Conservation (phyloP, 2,329 filamentous ascomycete species). For the Aspergillus sojae region DNA sequence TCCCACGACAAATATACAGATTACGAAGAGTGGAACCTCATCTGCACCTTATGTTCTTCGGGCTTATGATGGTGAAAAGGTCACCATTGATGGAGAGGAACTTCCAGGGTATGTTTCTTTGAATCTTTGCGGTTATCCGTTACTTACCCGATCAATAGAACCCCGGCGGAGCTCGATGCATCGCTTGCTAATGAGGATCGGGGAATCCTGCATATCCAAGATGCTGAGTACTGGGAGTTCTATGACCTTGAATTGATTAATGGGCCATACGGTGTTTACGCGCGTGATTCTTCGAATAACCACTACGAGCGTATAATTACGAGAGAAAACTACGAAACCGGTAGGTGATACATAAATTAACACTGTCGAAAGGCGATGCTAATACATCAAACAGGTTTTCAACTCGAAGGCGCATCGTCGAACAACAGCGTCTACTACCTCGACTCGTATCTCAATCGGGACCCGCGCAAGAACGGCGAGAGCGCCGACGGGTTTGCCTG, state of each 20-base stretch:
- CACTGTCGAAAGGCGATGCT: background rate
- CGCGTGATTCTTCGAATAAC: slow-evolving; percentile 21
- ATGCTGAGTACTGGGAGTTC: slow-evolving; percentile 22
- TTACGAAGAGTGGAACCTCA: slow-evolving; percentile 18
- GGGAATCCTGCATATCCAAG: slow-evolving; percentile 20
- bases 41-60: slow-evolving; percentile 14
- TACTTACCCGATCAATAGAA: slow-evolving; percentile 7
- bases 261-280: slow-evolving; percentile 22
- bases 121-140: background rate
- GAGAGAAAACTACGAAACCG: slow-evolving; percentile 22
- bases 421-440: slow-evolving; percentile 22
- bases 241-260: slow-evolving; percentile 21
- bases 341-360: background rate
- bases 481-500: slow-evolving; percentile 24
- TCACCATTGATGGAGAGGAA: slow-evolving; percentile 20
- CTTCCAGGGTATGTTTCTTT: slow-evolving; percentile 13
- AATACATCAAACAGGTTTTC: slow-evolving; percentile 14
- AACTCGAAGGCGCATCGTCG: slow-evolving; percentile 15
- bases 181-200: slow-evolving; percentile 17
- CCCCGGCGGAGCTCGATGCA: slow-evolving; percentile 13
- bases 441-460: slow-evolving; percentile 21
- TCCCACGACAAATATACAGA: slow-evolving; percentile 20
- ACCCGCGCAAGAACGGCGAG: slow-evolving; percentile 23
- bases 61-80: slow-evolving; percentile 17
- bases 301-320: slow-evolving; percentile 21